These are phyloP conservation scores for Nitzschia putrida DNA, from an alignment of 108 stramenopile genomes.

Conservation along the genomic window DNA sequence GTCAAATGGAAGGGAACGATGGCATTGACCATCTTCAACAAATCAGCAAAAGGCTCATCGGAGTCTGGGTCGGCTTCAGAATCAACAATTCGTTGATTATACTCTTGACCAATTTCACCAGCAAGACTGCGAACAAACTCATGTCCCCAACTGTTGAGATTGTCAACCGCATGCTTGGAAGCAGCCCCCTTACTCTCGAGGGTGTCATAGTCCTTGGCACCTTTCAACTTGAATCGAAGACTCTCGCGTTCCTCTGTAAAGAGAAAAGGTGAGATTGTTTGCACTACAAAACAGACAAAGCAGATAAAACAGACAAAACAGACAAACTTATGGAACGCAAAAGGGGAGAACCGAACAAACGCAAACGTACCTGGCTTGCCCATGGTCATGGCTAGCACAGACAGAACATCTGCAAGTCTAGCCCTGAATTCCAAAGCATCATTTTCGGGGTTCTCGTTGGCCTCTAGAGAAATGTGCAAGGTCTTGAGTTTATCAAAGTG, in stretches of 20 bases:
- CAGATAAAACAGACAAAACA: not conserved
- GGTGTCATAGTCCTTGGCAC: conserved; percentile 76
- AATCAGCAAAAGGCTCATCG: conserved; percentile 75
- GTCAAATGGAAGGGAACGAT: conserved; percentile 97
- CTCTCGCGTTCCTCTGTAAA: conserved; percentile 80
- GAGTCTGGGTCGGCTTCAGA: conserved; percentile 67
- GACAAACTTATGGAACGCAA: not conserved
- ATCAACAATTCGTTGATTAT: conserved; percentile 78
- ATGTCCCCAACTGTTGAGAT: conserved; percentile 96
- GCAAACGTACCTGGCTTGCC: conserved; percentile 76
- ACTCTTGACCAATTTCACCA: conserved; percentile 97
- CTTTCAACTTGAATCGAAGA: conserved; percentile 90
- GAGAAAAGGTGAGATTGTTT: not conserved
- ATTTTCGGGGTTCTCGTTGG: conserved; percentile 35
- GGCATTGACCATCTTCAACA: conserved; percentile 90
- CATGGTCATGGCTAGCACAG: conserved; percentile 98
- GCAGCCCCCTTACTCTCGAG: conserved; percentile 42
- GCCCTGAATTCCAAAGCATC: conserved; percentile 66
- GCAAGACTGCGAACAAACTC: conserved; percentile 96
- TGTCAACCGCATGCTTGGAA: conserved; percentile 65
- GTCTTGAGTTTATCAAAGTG: conserved; percentile 87
- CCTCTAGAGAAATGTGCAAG: conserved; percentile 59
- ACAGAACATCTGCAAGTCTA: conserved; percentile 90
- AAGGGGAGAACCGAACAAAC: not conserved
- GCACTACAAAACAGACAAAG: not conserved